Evolutionary conservation across 2,329 filamentous ascomycete species (phyloP), one percentile per base, ranked within the genome.

Genomic region (Drechslerella dactyloides): DNA sequence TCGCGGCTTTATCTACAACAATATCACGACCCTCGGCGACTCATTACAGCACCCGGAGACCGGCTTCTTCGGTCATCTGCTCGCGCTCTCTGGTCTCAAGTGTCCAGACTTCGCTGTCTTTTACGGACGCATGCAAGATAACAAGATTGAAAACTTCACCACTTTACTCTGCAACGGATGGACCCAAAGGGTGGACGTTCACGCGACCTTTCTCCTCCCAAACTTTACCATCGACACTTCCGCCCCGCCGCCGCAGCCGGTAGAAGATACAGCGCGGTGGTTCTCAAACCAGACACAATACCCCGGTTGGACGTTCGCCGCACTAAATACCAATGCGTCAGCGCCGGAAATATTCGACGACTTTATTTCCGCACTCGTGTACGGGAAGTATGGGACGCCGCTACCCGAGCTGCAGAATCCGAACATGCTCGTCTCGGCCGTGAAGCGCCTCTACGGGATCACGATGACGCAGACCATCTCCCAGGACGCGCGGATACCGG

Each of bases 401-500:
- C 2, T 33, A 6, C 11, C 50, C 15, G 60, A 72, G n/a, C 44
- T 72, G 17, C 17, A 30, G 4, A 27, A 56, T 75, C 21, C 63
- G 1, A 40, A 56, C 17, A 57, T 2, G 19, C 17, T 72, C 15
- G 15, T 73, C 0, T 53, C 74, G 0, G 73, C 65, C 15, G 68
- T 74, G 0, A 70, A 69, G 15, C 53, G 55, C 1, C 58, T 77
- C 8, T 78, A 78, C 58, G 64, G 74, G 6, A 72, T 69, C 0
- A 77, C 77, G 33, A 76, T 78, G 68, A 75, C 76, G 0, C 77
- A 78, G 46, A 76, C 75, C 0, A 75, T 79, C 69, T 70, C 63
- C 13, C 68, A 72, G 19, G 68, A 72, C 21, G 42, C 48, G 3
- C 66, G 59, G 1, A 75, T 76, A 66, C 37, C 1, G 17, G 74